Evolutionary conservation across 1,139 yeast genomes (phyloP), one percentile per base, ranked within the genome.

Genomic region (Suhomyces panamericanus): DNA sequence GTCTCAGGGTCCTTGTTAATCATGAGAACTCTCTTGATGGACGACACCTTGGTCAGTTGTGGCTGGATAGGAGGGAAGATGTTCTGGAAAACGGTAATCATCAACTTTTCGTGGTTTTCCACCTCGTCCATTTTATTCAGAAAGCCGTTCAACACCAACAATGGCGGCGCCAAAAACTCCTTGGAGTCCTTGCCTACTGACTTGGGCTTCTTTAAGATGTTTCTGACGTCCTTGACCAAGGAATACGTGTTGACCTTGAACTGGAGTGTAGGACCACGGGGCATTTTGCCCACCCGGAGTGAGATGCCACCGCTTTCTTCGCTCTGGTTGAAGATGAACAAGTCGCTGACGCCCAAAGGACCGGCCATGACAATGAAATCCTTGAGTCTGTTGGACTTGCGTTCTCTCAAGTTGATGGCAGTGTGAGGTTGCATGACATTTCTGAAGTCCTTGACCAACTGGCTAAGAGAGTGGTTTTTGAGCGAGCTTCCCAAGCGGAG

Each of bases 351-450:
- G 31, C 96, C 96, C 42, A 93, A 73, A 8, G 99, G 98, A 4
- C 99, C 99, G 32, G 97, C 90, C 97, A 93, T 91, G 17, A 90
- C 96, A 15, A 91, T 79, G 58, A 87, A 93, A 67, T 93, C 99
- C 64, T 86, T 87, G 53, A 93, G 74, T 59, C 83, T 85, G 64
- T 95, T 95, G 38, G 88, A 75, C 64, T 88, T 88, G 42, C 98
- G 75, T 67, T 95, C 99, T 54, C 85, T 77, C 50, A 95, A 77
- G 55, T 83, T 86, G 56, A 89, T 82, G 14, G 98, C 97, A 4
- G 99, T 93, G 58, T 93, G 96, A 24, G 99, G 99, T 62, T 89
- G 95, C 97, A 93, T 90, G 51, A 89, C 81, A 52, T 79, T 80
- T 62, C 99, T 79, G 65, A 91, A 83, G 64, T 93, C 99, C 51